Base-by-base conservation (phyloP, 1,284 basidiomycete species). In the Tilletia setariae region DNA sequence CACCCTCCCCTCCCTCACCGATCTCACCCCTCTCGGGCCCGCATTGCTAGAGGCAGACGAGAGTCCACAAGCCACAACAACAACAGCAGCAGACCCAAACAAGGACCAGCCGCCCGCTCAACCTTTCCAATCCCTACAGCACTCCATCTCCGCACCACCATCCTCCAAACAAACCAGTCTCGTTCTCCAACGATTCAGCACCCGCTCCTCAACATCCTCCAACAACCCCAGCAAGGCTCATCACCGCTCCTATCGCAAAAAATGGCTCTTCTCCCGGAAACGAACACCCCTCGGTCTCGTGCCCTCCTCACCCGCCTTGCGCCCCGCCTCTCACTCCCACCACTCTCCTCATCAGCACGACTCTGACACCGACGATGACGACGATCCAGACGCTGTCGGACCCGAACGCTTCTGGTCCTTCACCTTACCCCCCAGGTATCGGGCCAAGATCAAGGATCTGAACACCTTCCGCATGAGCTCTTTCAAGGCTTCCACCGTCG, bases 391-490 rank as follows among this genome's bases (percentile, higher is more conserved):
- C 25, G 59, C 51, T 6, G 30, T 32, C 25, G 78, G 76, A 4
- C 61, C 69, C 8, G 64, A 46, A 19, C 68, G 71, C 32, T 72
- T 72, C 56, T 77, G 76, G 77, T 74, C 76, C 2, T 78, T 79
- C 59, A 76, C 78, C 0, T 67, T 78, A 30, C 78, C 78, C 0
- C 68, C 74, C 51, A 77, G 77, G 65, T 75, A 76, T 44, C 71
- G 75, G 6, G 69, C 70, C 7, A 71, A 75, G 3, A 61, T 78
- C 44, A 72, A 74, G 51, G 73, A 76, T 64, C 32, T 56, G 16
- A 56, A 32, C n/a, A 13, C 56, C 7, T 61, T 61, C 28, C 51
- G 51, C 2, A 66, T 46, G 64, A 66, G 42, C 44, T 56, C 40
- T 4, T 51, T 66, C 23, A 42, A 19, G 25, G 64, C 51, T 13